Evolutionary conservation across 1,284 basidiomycete species (phyloP), one percentile per base, ranked within the genome.

Genomic region (Melanopsichium pennsylvanicum): DNA sequence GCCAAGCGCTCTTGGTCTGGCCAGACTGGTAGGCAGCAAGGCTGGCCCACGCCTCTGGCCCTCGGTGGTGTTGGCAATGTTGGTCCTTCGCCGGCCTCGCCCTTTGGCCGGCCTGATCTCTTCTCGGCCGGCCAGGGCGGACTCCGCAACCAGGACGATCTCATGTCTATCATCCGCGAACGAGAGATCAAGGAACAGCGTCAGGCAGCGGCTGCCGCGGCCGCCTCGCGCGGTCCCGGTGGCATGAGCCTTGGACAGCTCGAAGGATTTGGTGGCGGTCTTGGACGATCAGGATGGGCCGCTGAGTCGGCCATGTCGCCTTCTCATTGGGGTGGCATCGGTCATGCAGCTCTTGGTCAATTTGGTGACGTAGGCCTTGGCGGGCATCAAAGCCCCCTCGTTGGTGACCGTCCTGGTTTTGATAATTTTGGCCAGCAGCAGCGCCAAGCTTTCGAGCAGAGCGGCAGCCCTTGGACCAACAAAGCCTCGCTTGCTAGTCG

Each of bases 181-280:
- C 61, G 72, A 18, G 72, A 75, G 41, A 8, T 75, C 42, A 62
- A 72, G 26, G 70, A 75, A 31, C 72, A 74, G 40, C 58, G 63
- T 39, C 67, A 67, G 10, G 64, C 66, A 15, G 70, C 64, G 10
- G 70, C 57, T 22, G 70, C 61, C 31, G 44, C 59, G n/a, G 57
- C 54, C 18, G 36, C 54, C 18, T 41, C 44, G 38, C 66, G 70
- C 19, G 66, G 57, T 13, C 61, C 43, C 1, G 55, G 48, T 5
- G 51, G 54, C 15, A 52, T 70, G 42, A 43, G 50, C 19, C 48
- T 66, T n/a, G 66, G 57, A 12, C 66, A 64, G 39, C 49, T 55
- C 27, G 66, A 66, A 22, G 40, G 31, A 18, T 69, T 69, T 16
- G 54, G 54, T 23, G 54, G 44, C 19, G 57, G 58, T 10, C 42